Conservation (phyloP, 148 eudicot species). For the Bassia scoparia region DNA sequence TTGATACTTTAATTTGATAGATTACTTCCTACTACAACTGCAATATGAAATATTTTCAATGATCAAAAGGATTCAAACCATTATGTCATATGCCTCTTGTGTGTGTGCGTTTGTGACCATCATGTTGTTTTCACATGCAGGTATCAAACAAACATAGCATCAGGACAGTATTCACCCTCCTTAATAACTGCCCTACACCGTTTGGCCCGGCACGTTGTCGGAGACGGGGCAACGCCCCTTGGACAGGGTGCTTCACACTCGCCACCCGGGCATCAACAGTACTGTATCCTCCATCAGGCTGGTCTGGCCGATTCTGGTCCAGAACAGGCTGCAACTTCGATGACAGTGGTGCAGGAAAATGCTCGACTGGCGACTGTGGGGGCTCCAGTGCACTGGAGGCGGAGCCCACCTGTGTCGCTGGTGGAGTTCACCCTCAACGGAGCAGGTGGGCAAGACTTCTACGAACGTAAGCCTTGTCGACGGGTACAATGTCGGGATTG, state of each 20-base stretch:
- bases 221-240: slow-evolving; percentile 41
- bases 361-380: slow-evolving; percentile 57
- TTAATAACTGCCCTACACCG: slow-evolving; percentile 58
- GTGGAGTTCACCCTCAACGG: slow-evolving; percentile 67
- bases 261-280: slow-evolving; percentile 43
- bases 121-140: too few relatives aligned
- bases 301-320: slow-evolving; percentile 96
- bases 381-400: slow-evolving; percentile 34
- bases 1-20: too few relatives aligned
- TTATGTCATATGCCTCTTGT: too few relatives aligned
- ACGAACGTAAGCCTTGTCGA: slow-evolving; percentile 87
- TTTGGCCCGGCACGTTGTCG: slow-evolving; percentile 81
- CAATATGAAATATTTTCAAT: too few relatives aligned
- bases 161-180: slow-evolving; percentile 55
- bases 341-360: slow-evolving; percentile 34
- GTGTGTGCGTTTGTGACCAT: too few relatives aligned
- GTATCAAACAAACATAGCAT: slow-evolving; percentile 10
- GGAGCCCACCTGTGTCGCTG: slow-evolving; percentile 61
- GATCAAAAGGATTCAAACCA: too few relatives aligned
- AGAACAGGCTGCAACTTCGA: slow-evolving; percentile 83
- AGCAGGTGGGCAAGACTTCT: slow-evolving; percentile 54
- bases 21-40: too few relatives aligned
- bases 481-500: slow-evolving; percentile 74
- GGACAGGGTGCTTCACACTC: slow-evolving; percentile 49
- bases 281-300: slow-evolving; percentile 53